A percentile compares a stretch with the other conserved stretches of the same genome.
These are phyloP conservation scores for Pilatotrama ljubarskyi DNA, from an alignment of 768 basidiomycete species.

Conservation along the genomic window DNA sequence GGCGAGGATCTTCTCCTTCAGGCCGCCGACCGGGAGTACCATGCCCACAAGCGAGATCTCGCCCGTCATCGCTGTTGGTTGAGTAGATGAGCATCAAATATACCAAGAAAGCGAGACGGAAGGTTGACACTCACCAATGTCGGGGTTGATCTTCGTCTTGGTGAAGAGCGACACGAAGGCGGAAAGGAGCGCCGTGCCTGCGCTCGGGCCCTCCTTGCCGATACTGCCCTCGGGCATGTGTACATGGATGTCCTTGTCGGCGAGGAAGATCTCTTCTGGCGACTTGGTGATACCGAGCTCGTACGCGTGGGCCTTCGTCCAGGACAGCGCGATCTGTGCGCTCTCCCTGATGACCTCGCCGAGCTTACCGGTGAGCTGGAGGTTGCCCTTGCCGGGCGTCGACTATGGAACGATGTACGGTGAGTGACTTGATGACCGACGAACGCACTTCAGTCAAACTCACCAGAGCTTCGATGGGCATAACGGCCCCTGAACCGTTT, in stretches of 20 bases:
- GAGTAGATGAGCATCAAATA: background rate
- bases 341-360: slow-evolving; percentile 98
- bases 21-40: slow-evolving; percentile 92
- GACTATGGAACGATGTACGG: slow-evolving; percentile 52
- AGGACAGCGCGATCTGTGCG: slow-evolving; percentile 91
- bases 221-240: slow-evolving; percentile 97
- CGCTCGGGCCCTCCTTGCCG: slow-evolving; percentile 95
- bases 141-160: slow-evolving; percentile 76
- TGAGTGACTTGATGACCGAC: slow-evolving; percentile 12
- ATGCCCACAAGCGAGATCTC: slow-evolving; percentile 97
- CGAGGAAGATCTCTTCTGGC: slow-evolving; percentile 73
- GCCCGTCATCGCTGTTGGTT: slow-evolving; percentile 85
- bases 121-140: slow-evolving; percentile 67
- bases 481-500: slow-evolving; percentile 94
- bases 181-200: slow-evolving; percentile 89
- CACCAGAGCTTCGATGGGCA: slow-evolving; percentile 95
- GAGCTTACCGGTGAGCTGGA: slow-evolving; percentile 95
- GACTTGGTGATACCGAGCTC: slow-evolving; percentile 82
- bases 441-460: slow-evolving; percentile 34
- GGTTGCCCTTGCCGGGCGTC: slow-evolving; percentile 93
- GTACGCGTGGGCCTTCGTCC: slow-evolving; percentile 89
- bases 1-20: slow-evolving; percentile 96
- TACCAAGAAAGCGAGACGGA: background rate
- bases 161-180: slow-evolving; percentile 93
- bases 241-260: slow-evolving; percentile 87